A percentile compares a stretch with the other conserved stretches of the same genome.
Evolutionary conservation across 2,329 filamentous ascomycete species (phyloP).

Genomic region (Aspergillus sp.): DNA sequence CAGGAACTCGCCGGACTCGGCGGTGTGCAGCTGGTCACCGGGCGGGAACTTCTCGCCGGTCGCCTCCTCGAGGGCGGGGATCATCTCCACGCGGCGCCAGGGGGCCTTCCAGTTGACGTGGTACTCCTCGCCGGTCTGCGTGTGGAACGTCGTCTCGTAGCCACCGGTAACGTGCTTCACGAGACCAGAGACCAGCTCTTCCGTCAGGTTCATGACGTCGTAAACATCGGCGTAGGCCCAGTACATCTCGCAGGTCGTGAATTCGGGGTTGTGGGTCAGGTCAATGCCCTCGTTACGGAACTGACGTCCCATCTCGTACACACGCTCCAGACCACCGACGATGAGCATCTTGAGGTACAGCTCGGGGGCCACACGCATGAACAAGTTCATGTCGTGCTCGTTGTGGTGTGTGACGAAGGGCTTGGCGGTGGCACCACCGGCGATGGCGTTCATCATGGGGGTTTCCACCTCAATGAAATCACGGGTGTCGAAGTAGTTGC

Average conservation of each 20-base stretch:
- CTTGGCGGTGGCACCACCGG: slow-evolving; percentile 91
- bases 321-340: slow-evolving; percentile 88
- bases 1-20: slow-evolving; percentile 86
- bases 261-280: slow-evolving; percentile 96
- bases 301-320: slow-evolving; percentile 93
- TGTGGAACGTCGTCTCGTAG: slow-evolving; percentile 83
- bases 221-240: slow-evolving; percentile 89
- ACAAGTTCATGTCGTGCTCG: slow-evolving; percentile 90
- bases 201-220: slow-evolving; percentile 86
- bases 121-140: slow-evolving; percentile 79
- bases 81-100: slow-evolving; percentile 95
- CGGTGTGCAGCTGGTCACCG: slow-evolving; percentile 82
- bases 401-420: slow-evolving; percentile 97
- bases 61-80: slow-evolving; percentile 83
- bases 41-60: slow-evolving; percentile 93
- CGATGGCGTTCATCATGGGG: slow-evolving; percentile 94
- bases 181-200: slow-evolving; percentile 85
- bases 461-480: slow-evolving; percentile 96
- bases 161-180: slow-evolving; percentile 86
- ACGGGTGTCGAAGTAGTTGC: slow-evolving; percentile 80
- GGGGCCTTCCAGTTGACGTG: slow-evolving; percentile 95
- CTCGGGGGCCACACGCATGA: slow-evolving; percentile 91
- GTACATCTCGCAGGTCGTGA: slow-evolving; percentile 98
- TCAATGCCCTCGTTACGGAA: slow-evolving; percentile 94
- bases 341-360: slow-evolving; percentile 95